Base-by-base conservation (phyloP, 176 grass and related monocot genomes). In the Bromus sterilis region DNA sequence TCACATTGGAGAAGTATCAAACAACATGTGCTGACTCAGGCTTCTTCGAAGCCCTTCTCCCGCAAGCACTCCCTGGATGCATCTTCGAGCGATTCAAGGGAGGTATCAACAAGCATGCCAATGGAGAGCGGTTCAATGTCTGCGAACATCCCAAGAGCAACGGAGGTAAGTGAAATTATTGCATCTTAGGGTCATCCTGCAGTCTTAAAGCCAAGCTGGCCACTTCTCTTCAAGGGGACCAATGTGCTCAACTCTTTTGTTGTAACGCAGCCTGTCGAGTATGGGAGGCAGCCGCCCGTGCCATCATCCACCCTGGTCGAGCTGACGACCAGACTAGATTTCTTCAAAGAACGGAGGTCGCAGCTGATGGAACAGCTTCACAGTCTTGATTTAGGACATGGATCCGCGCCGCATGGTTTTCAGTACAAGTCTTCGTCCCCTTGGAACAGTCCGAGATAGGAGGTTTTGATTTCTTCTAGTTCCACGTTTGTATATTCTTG, bases 291-390 rank as follows among this genome's bases (percentile, higher is more conserved):
- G 56, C 82, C 43, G 2, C 63, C 91, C 4, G 85, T 93, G 86
- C 82, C 97, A 40, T 99, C 97, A 13, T 96, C 97, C 56, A 96
- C 93, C n/a, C 75, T 99, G 65, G 93, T 96, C 51, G 97, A 99
- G 61, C 75, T 99, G 12, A 92, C 93, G 4, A 94, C 89, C 34
- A 88, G 97, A 15, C 87, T 99, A 46, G 97, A 99, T 90, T 99
- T 99, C 89, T 99, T 99, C 85, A 99, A 94, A 80, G 97, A 96
- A 77, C 84, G 93, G 35, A 80, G 97, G 80, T 92, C 97, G 11
- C 97, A 99, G 57, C 66, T 99, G 76, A 99, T 99, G 93, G 97
- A 99, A 72, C 97, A 99, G 32, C 87, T 99, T 32, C 97, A 99
- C 61, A 90, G 93, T 78, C 93, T 99, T 21, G 93, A 96, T 93